phyloP scores from a whole-genome alignment of 495 filamentous ascomycete genomes.

The Darksidea phi region DNA sequence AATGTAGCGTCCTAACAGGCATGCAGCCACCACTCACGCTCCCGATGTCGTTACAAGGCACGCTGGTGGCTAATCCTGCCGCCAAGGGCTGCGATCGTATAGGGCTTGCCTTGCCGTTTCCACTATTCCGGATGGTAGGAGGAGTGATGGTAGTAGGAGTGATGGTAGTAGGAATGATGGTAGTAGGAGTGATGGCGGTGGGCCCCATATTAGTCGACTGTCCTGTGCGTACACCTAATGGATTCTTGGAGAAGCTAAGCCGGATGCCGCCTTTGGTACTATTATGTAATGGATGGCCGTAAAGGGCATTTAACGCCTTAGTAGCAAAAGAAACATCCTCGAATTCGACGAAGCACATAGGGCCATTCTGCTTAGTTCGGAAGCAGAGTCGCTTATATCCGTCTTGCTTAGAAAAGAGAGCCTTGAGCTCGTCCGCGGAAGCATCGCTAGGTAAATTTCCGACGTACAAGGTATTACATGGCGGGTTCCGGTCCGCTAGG shows the following conservation, averaged over 20 bases:
- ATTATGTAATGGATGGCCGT: slow-evolving; percentile 85
- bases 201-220: slow-evolving; percentile 59
- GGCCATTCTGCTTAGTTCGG: slow-evolving; percentile 93
- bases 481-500: slow-evolving; percentile 94
- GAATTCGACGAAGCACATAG: slow-evolving; percentile 99
- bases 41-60: slow-evolving; percentile 24
- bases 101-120: slow-evolving; percentile 29
- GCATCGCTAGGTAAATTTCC: slow-evolving; percentile 93
- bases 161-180: no score
- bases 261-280: slow-evolving; percentile 94
- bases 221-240: slow-evolving; percentile 83
- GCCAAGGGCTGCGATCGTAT: slow-evolving; percentile 24
- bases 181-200: slow-evolving; percentile 52
- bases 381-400: slow-evolving; percentile 97
- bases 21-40: no score
- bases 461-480: slow-evolving; percentile 97
- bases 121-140: slow-evolving; percentile 33
- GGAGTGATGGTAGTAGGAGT: no score
- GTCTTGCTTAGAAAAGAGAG: slow-evolving; percentile 88
- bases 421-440: slow-evolving; percentile 93
- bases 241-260: slow-evolving; percentile 98
- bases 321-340: slow-evolving; percentile 93
- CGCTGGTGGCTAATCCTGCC: slow-evolving; percentile 24
- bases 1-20: no score
- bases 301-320: slow-evolving; percentile 87